A percentile compares a stretch with the other conserved stretches of the same genome.
Conservation (phyloP, 805 yeast genomes). For the Wickerhamomyces rabaulensis region DNA sequence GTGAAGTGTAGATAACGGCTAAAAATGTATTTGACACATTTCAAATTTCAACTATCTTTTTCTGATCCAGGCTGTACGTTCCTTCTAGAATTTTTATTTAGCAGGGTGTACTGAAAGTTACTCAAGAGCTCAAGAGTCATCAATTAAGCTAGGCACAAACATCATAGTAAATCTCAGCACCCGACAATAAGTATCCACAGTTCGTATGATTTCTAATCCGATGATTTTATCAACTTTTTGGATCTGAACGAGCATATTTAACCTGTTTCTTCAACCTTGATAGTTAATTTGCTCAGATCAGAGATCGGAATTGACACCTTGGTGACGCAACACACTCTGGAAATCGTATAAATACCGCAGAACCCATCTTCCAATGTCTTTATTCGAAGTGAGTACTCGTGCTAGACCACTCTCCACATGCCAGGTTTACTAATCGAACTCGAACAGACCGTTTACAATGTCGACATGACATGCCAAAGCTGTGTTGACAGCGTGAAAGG, state of each 20-base stretch:
- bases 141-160: too few species aligned
- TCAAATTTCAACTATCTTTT: neutral
- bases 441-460: constrained; percentile 62
- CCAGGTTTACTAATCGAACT: neutral
- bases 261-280: neutral
- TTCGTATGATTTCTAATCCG: neutral
- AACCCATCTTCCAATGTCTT: too few species aligned
- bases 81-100: neutral
- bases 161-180: neutral
- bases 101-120: neutral
- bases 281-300: neutral
- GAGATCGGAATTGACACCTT: constrained; percentile 32
- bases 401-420: neutral
- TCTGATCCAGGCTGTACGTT: too few species aligned
- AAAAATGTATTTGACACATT: neutral
- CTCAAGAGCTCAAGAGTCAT: neutral
- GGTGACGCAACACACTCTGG: neutral
- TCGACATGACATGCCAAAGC: constrained; percentile 75
- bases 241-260: neutral
- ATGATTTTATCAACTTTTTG: neutral
- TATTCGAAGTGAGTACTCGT: neutral
- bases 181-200: neutral
- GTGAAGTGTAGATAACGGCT: too few species aligned
- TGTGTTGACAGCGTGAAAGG: constrained; percentile 21
- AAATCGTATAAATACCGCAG: too few species aligned